Base-by-base conservation (phyloP, 1,284 basidiomycete genomes). In the Apiotrichum mycotoxinovorans region DNA sequence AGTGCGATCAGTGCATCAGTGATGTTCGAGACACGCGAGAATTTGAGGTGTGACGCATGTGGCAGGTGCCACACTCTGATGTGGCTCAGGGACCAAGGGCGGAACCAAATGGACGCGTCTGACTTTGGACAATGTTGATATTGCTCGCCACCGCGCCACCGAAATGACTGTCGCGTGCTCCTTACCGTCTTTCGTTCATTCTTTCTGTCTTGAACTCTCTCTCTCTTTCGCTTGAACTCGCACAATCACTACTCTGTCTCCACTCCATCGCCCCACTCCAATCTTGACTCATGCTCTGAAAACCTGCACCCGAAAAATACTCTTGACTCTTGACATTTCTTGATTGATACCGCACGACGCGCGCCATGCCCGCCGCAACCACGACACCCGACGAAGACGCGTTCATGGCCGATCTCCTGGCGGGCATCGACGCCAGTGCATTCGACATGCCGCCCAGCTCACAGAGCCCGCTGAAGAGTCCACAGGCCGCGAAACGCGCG, bases 381-480 rank as follows among this genome's bases (percentile, higher is more conserved):
- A 18, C 54, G 20, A 18, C 22, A 11, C 23, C 34, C n/a, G 38
- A 41, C 41, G 75, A 76, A 51, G 65, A 74, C 44, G 69, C 67
- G n/a, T 52, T 77, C 54, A 70, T 78, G 71, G 70, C 71, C 30
- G 66, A 66, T 30, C 62, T 77, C 18, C 62, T 77, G 44, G 67
- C 72, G 5, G 74, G 74, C 2, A 59, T 78, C 35, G 76, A 78
- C 58, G 73, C 69, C 46, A 70, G 68, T 27, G 61, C 70, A 41
- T 72, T 74, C 42, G 67, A 69, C 10, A 55, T 18, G 35, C 30
- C 51, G 46, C 52, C 48, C 14, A 50, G 42, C n/a, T 46, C 35
- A 33, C 57, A 37, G 25, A 52, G 40, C 34, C 46, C 58, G 3
- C 25, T 38, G 15, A 58, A 58, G 51, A 14, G 37, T n/a, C 11